Evolutionary conservation across 345 rosid genomes (phyloP).

Genomic region (Populus alba): DNA sequence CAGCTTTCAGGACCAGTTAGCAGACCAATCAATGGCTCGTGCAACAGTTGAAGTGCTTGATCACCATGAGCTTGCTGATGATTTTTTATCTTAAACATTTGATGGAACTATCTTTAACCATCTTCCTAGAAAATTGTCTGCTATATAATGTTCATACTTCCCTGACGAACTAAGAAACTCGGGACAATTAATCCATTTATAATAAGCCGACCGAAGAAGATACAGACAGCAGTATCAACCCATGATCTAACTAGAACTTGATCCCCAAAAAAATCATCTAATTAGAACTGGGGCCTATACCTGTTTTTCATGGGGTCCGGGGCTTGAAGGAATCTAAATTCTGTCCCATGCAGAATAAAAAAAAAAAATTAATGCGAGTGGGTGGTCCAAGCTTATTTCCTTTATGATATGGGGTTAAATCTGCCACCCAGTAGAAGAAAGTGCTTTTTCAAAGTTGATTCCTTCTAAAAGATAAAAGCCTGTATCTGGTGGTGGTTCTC

Average conservation of each 20-base stretch:
- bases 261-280: too few relatives aligned
- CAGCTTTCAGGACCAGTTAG: not conserved
- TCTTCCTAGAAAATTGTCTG: too few relatives aligned
- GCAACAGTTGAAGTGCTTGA: not conserved
- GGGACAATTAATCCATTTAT: not conserved
- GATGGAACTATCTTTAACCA: too few relatives aligned
- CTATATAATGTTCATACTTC: not conserved
- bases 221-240: not conserved
- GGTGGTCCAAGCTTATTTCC: slow-evolving; percentile 1
- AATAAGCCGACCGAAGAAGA: not conserved
- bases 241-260: not conserved
- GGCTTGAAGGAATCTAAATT: slow-evolving; percentile 7
- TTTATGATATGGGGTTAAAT: not conserved
- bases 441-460: not conserved
- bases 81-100: not conserved
- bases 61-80: not conserved
- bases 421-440: slow-evolving; percentile 14
- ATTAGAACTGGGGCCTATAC: not conserved
- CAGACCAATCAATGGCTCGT: not conserved
- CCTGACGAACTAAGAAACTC: not conserved
- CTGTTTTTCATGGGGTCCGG: not conserved
- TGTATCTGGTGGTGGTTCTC: not conserved
- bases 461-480: not conserved
- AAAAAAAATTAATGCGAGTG: not conserved
- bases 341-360: slow-evolving; percentile 16